Conservation (phyloP, 2,329 filamentous ascomycete species). For the Fusarium sp. region DNA sequence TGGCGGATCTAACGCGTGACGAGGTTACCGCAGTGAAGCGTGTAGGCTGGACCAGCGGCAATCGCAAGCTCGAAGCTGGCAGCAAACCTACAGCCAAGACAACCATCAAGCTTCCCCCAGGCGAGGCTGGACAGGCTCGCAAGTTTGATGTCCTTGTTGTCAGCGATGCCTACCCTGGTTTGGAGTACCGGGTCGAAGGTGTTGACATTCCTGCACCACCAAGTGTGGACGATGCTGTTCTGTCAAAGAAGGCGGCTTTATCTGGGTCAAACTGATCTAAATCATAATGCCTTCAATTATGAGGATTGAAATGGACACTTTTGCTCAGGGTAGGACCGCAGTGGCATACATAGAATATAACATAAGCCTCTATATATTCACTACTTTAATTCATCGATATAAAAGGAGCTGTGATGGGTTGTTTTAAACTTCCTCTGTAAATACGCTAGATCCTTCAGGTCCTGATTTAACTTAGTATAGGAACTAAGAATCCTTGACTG, state of each 20-base stretch:
- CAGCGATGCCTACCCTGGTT: slow-evolving; percentile 88
- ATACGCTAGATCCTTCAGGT: neutral
- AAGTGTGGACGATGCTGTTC: slow-evolving; percentile 59
- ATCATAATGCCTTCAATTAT: neutral
- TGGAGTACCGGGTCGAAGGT: slow-evolving; percentile 65
- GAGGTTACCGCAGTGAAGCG: slow-evolving; percentile 90
- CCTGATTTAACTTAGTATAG: neutral
- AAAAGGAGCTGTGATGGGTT: neutral
- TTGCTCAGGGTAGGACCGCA: no score
- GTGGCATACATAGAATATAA: neutral
- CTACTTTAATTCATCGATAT: neutral
- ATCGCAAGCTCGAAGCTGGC: slow-evolving; percentile 53
- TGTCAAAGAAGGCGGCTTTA: slow-evolving; percentile 52
- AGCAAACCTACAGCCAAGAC: slow-evolving; percentile 64
- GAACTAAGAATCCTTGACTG: neutral
- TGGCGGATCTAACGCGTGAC: slow-evolving; percentile 73
- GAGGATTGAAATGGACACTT: neutral
- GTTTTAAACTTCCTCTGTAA: neutral
- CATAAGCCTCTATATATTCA: neutral
- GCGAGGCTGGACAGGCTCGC: slow-evolving; percentile 59
- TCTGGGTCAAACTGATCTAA: slow-evolving; percentile 33
- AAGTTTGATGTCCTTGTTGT: slow-evolving; percentile 80
- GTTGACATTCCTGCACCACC: slow-evolving; percentile 65
- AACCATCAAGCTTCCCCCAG: slow-evolving; percentile 69
- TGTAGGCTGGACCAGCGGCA: slow-evolving; percentile 72